These are phyloP conservation scores for Xerocomus potaroensis DNA, from an alignment of 768 basidiomycete genomes.

Conservation along the genomic window DNA sequence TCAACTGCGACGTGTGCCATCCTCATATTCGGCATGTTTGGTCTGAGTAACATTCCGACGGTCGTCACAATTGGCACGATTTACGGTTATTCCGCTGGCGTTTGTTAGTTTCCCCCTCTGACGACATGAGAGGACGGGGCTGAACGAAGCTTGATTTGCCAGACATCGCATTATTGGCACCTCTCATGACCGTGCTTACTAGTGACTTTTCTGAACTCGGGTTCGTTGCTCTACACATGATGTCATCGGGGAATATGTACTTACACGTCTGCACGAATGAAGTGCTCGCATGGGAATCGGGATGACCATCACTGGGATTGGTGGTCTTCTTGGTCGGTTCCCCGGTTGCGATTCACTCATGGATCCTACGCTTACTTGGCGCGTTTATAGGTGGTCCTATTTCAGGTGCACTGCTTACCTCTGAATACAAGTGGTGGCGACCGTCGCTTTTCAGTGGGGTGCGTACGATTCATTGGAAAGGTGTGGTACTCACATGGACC, in stretches of 20 bases:
- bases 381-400: constrained; percentile 45
- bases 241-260: too few species aligned
- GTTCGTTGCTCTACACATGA: constrained; percentile 9
- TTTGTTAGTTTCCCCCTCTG: constrained; percentile 28
- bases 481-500: background rate
- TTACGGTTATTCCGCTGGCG: constrained; percentile 47
- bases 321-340: constrained; percentile 20
- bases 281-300: constrained; percentile 29
- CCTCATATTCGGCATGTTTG: constrained; percentile 43
- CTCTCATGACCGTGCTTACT: constrained; percentile 42
- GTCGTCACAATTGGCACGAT: constrained; percentile 37
- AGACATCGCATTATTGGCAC: constrained; percentile 39
- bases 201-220: constrained; percentile 50
- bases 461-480: background rate
- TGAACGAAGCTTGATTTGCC: background rate
- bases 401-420: constrained; percentile 52
- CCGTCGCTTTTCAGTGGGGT: constrained; percentile 49
- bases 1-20: constrained; percentile 30
- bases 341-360: background rate
- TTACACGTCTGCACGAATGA: background rate
- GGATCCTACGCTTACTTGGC: background rate
- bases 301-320: constrained; percentile 9
- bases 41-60: constrained; percentile 31
- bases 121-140: background rate
- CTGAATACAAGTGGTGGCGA: constrained; percentile 52